Base-by-base conservation (phyloP, 148 eudicot genomes). In the Euryodendron excelsum region DNA sequence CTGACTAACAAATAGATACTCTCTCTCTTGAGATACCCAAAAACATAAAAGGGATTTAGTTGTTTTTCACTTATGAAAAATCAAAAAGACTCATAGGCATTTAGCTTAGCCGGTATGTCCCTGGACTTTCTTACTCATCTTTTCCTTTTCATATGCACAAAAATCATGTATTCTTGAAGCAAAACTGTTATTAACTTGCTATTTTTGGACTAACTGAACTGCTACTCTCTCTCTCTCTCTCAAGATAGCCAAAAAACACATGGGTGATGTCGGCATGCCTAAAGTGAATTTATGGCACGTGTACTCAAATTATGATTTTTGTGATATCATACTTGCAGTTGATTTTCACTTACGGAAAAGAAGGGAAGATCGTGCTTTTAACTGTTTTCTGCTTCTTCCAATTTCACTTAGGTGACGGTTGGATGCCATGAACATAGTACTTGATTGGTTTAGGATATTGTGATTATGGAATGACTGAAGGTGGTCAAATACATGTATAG, bases 1-100 rank as follows among this genome's bases (percentile, higher is more conserved):
- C 5, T 23, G 25, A 28, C 59, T 45, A 27, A 7, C 39, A 9
- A 27, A n/a, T 6, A 1, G 33, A 5, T 71, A 18, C 27, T 50
- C 25, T 50, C 56, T 62, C 74, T 48, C 23, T 28, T n/a, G n/a
- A n/a, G n/a, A n/a, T n/a, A n/a, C n/a, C n/a, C n/a, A n/a, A n/a
- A n/a, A n/a, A n/a, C n/a, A n/a, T n/a, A n/a, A n/a, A n/a, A n/a
- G n/a, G n/a, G n/a, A n/a, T n/a, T n/a, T n/a, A n/a, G n/a, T n/a
- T n/a, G n/a, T n/a, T n/a, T n/a, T 80, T 61, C 81, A 5, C 59
- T 65, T 41, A 89, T 97, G 48, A 13, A 84, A 50, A 93, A 94
- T 81, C 84, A 44, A 70, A 77, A 65, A 48, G 94, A 92, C 61
- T 90, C 98, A 13, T 85, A 77, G 74, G 90, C 96, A 47, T 89